Evolutionary conservation across 148 eudicot species (phyloP), one percentile per base, ranked within the genome.

Genomic region (Simmondsia chinensis): DNA sequence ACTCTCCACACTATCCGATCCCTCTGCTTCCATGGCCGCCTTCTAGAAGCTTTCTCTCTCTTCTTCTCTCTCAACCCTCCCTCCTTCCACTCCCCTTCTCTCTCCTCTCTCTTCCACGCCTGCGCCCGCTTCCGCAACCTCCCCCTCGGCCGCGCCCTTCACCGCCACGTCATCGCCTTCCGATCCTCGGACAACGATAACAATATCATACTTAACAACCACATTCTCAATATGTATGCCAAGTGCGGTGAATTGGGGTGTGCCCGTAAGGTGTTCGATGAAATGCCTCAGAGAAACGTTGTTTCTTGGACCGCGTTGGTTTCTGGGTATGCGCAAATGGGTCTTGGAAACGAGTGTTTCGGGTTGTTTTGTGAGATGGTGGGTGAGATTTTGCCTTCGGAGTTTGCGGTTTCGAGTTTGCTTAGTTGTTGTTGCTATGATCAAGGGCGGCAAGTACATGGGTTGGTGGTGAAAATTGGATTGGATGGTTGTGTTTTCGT

Each of bases 391-490:
- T 66, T 22, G 21, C 82, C 82, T 8, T 71, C 55, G 16, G 82
- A 76, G 25, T 76, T 68, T 28, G 72, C 75, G 9, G 64, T 63
- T 20, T 48, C 77, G 1, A 63, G 71, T 28, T 60, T 76, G 30
- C 50, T 76, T 5, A 61, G 69, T 1, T 58, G 39, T 4, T 75
- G 73, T 30, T 46, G 53, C 47, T 20, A 26, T 25, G 33, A 38
- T 2, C 39, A 51, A 9, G 82, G 82, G n/a, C 20, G 60, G 53
- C 77, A 76, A 64, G 72, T 76, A 8, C 82, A 76, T 35, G 63
- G 60, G 16, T 51, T 52, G 21, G 69, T 60, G 7, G 5, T 68
- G 32, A 76, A 60, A 46, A 71, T 72, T 16, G 50, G 65, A 20
- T 72, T 61, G 58, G 60, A 57, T 59, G 37, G 48, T 25, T 68